Percentiles rank a stretch among this genome's conserved stretches.
Evolutionary conservation across 306 rosid genomes (phyloP).

Genomic region (Prunus armeniaca): DNA sequence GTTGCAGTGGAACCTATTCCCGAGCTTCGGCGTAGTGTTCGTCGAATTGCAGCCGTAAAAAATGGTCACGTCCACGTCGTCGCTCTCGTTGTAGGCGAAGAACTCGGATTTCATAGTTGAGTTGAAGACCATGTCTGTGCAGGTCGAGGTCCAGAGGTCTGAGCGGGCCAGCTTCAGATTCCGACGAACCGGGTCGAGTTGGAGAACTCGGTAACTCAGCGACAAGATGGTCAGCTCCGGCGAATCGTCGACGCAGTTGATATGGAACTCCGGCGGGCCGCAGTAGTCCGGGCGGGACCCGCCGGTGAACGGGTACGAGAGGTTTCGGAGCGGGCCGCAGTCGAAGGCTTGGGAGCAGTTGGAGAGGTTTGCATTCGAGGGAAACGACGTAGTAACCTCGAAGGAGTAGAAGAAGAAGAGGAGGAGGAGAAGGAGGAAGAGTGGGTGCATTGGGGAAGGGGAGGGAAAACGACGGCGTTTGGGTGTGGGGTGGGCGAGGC

Average conservation of each 20-base stretch:
- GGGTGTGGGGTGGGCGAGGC: neutral
- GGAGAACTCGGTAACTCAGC: conserved; percentile 40
- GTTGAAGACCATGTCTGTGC: conserved; percentile 27
- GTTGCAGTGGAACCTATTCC: conserved; percentile 36
- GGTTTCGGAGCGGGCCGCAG: conserved; percentile 46
- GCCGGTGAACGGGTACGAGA: conserved; percentile 59
- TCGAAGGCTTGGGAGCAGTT: conserved; percentile 42
- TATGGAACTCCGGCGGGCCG: conserved; percentile 45
- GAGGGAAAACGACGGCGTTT: conserved; percentile 2
- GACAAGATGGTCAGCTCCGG: conserved; percentile 33
- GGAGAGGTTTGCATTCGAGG: conserved; percentile 23
- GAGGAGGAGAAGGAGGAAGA: conserved; percentile 11
- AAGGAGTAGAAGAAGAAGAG: conserved; percentile 16
- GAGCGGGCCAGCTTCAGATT: conserved; percentile 37
- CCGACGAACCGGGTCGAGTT: conserved; percentile 15
- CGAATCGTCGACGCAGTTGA: conserved; percentile 30
- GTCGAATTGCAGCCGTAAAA: conserved; percentile 34
- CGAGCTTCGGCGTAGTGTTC: neutral
- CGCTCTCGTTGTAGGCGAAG: conserved; percentile 24
- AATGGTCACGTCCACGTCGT: conserved; percentile 43
- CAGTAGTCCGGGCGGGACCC: conserved; percentile 44
- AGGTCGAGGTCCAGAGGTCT: conserved; percentile 63
- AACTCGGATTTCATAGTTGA: conserved; percentile 19
- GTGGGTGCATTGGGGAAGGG: conserved; percentile 22
- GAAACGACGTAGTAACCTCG: conserved; percentile 30